Base-by-base conservation (phyloP, 371 early-diverging fungal species). In the Coemansia sp. region DNA sequence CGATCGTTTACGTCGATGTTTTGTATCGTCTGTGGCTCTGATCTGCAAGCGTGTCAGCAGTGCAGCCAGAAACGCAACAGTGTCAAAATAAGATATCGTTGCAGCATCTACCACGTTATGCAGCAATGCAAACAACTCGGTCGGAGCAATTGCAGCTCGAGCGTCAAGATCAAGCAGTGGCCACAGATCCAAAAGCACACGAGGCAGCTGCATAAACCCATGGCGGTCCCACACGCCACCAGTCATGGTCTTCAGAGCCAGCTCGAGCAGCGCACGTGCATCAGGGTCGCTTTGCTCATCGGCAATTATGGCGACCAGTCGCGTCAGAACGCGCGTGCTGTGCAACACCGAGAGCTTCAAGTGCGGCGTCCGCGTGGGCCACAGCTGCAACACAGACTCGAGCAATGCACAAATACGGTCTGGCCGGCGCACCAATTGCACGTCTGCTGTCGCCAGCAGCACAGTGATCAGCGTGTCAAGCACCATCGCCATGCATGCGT, bases 81-180 rank as follows among this genome's bases (percentile, higher is more conserved):
- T 72, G 34, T 77, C 77, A 48, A 77, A 77, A 18, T 72, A 77
- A 8, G 63, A 73, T 22, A 66, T 2, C 39, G 72, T 68, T 4
- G 27, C 14, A 4, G 77, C 68, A 4, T 65, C 63, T 2, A 77
- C 29, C 3, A 63, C 18, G 2, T 56, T 16, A 13, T 63, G 65
- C n/a, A 77, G 24, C 45, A 52, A 45, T 14, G 64, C 47, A 29
- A 63, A 63, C 47, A 63, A 16, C 31, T 55, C 53, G 26, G 45
- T 5, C n/a, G 64, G 64, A 45, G 34, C 56, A 8, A 55, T 13
- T 5, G 60, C 56, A 7, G 3, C 42, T 1, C 21, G 42, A 16
- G 54, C 27, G 2, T 16, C 47, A 0, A 27, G 34, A 21, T 31
- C 18, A 11, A 68, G 42, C 10, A 77, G 39, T 0, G 68, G 74